These are phyloP conservation scores for Rhodotorula sp. DNA, from an alignment of 1,284 basidiomycete species.

Conservation along the genomic window DNA sequence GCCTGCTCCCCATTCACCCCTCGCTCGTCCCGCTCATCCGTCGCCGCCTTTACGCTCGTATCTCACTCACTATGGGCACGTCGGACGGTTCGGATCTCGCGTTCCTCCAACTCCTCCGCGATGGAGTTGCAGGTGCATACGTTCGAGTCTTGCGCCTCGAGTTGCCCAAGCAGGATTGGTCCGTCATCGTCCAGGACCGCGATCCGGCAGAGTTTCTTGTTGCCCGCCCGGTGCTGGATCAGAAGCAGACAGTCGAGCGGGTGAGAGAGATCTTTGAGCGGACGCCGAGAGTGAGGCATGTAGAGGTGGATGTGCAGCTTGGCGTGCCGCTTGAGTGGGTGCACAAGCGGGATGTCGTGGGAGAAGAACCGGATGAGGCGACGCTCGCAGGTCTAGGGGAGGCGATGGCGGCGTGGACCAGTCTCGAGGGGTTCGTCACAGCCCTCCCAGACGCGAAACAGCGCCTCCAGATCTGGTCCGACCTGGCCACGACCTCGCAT, in stretches of 20 bases:
- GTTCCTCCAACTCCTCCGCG: slow-evolving; percentile 2
- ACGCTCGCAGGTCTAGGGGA: background rate
- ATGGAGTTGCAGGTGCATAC: background rate
- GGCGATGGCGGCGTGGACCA: slow-evolving; percentile 1
- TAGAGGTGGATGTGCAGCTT: slow-evolving; percentile 14
- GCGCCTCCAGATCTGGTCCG: slow-evolving; percentile 13
- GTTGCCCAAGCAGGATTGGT: slow-evolving; percentile 1
- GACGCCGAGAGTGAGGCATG: background rate
- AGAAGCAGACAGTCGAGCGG: background rate
- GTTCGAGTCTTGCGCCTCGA: slow-evolving; percentile 11
- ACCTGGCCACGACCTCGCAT: background rate
- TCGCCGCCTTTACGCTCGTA: slow-evolving; percentile 5
- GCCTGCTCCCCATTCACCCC: slow-evolving; percentile 8
- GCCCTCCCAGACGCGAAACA: slow-evolving; percentile 12
- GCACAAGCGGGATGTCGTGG: background rate
- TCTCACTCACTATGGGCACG: slow-evolving; percentile 11
- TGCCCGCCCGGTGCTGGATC: slow-evolving; percentile 2
- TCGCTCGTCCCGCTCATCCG: slow-evolving; percentile 9
- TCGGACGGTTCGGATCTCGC: background rate
- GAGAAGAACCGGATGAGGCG: background rate
- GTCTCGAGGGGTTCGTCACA: slow-evolving; percentile 5
- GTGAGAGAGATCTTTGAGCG: background rate
- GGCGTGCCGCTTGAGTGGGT: slow-evolving; percentile 8
- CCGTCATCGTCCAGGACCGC: background rate
- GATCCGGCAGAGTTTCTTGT: slow-evolving; percentile 8